Evolutionary conservation across 2,329 filamentous ascomycete species (phyloP).

Genomic region (Sphaerulina populicola): DNA sequence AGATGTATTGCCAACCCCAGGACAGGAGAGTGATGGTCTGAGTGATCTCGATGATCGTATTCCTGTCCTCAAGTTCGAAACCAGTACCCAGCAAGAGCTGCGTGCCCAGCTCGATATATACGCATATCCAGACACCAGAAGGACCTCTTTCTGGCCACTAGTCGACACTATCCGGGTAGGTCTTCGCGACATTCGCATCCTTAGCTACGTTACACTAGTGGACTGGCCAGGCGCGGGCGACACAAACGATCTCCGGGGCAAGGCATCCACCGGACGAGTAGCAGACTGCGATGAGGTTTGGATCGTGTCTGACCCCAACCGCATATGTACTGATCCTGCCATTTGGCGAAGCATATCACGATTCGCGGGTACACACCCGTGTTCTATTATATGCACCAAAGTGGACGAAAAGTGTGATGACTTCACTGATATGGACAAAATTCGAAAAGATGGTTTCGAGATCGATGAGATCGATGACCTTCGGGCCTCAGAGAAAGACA

Average conservation of each 20-base stretch:
- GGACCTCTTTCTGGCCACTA: conserved; percentile 7
- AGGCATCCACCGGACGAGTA: conserved; percentile 4
- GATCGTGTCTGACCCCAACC: conserved; percentile 7
- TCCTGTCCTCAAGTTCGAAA: background rate
- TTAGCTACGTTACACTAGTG: conserved; percentile 5
- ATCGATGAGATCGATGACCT: background rate
- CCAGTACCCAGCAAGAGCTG: conserved; percentile 1
- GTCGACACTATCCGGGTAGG: conserved; percentile 8
- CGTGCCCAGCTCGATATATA: background rate
- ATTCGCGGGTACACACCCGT: background rate
- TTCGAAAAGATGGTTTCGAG: background rate
- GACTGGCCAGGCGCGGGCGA: conserved; percentile 16
- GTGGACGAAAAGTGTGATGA: conserved; percentile 2
- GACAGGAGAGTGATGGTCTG: background rate
- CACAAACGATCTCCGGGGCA: conserved; percentile 11
- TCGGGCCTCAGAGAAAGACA: background rate
- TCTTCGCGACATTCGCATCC: background rate
- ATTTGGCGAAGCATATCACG: background rate
- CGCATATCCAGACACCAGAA: conserved; percentile 1
- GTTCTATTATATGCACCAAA: conserved; percentile 7
- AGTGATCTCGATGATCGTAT: background rate
- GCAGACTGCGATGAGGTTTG: conserved; percentile 16
- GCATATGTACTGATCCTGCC: conserved; percentile 1
- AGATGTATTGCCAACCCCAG: background rate
- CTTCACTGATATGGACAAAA: background rate